Base-by-base conservation (phyloP, 73 alveolate species). In the Paramecium pentaurelia region DNA sequence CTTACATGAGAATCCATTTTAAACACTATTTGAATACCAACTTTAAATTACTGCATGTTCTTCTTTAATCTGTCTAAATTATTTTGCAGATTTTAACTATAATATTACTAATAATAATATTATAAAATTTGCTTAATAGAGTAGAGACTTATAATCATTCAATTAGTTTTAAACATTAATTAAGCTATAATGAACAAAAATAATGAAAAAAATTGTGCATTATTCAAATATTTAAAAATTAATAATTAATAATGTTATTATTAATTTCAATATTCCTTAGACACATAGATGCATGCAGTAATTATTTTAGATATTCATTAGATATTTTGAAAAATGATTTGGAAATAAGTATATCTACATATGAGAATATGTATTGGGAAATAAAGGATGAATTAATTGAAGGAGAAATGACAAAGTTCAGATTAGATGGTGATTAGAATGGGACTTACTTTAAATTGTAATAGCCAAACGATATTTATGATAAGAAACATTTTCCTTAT, bases 381-480 rank as follows among this genome's bases (percentile, higher is more conserved):
- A 64, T 64, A 32, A 64, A 64, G 30, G 84, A 64, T 14, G 84
- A 64, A 64, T 64, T 64, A 64, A 64, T 64, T 28, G 84, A 64
- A 11, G 84, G 84, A 9, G 84, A 64, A 14, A 12, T 64, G 84
- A 64, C 47, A 10, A 64, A 64, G 12, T 64, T 64, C 12, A 14
- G 84, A 32, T 64, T 64, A 12, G 84, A 64, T 1, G 84, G 84
- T 0, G 84, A 64, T 5, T 9, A 11, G 42, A 28, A 28, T 64
- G 42, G 16, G 47, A 28, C 47, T 3, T 34, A 32, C 42, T 64
- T 64, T 27, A 32, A 64, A 64, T 64, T 64, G 49, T 34, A 64
- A 64, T 64, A 64, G 84, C 84, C 84, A 14, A 64, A 64, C 27
- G 84, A 64, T 64, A 34, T 64, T 14, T 64, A 64, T 64, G 84